phyloP scores from a whole-genome alignment of 495 filamentous ascomycete species.

The Astrocystis sublimbata region DNA sequence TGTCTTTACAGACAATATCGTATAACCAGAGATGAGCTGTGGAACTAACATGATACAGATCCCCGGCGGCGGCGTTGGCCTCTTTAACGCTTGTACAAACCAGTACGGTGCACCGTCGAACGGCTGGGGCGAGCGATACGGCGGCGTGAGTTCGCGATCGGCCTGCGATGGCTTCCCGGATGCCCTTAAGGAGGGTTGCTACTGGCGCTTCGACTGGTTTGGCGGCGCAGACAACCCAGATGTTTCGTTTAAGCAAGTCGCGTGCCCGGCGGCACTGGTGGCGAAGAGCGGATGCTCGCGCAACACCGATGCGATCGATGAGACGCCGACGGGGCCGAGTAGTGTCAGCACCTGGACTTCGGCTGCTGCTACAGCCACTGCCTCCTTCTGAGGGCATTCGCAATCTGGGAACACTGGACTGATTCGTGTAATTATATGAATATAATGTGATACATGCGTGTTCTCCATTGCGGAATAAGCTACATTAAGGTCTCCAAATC shows the following conservation, averaged over 20 bases:
- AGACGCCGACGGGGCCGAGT: slow-evolving; percentile 35
- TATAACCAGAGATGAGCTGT: too few relatives aligned
- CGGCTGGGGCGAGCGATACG: slow-evolving; percentile 65
- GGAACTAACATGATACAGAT: slow-evolving; percentile 44
- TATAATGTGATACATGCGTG: too few relatives aligned
- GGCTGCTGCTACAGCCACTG: neutral
- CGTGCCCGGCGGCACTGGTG: slow-evolving; percentile 61
- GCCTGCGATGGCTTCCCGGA: slow-evolving; percentile 58
- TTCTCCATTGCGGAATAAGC: too few relatives aligned
- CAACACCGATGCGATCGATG: slow-evolving; percentile 35
- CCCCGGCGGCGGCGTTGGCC: slow-evolving; percentile 66
- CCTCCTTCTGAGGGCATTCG: neutral
- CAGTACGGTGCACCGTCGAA: slow-evolving; percentile 60
- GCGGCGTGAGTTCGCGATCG: slow-evolving; percentile 53
- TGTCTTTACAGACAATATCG: too few relatives aligned
- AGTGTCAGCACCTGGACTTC: slow-evolving; percentile 25
- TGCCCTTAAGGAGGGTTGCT: slow-evolving; percentile 61
- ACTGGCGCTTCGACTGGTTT: slow-evolving; percentile 73
- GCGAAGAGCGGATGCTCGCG: slow-evolving; percentile 49
- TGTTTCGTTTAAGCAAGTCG: slow-evolving; percentile 56
- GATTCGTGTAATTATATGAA: too few relatives aligned
- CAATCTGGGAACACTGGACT: too few relatives aligned
- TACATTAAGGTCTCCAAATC: too few relatives aligned
- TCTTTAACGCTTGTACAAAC: slow-evolving; percentile 63
- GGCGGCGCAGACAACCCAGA: slow-evolving; percentile 60